phyloP scores from a whole-genome alignment of 768 basidiomycete genomes.

The Gyrodon lividus region DNA sequence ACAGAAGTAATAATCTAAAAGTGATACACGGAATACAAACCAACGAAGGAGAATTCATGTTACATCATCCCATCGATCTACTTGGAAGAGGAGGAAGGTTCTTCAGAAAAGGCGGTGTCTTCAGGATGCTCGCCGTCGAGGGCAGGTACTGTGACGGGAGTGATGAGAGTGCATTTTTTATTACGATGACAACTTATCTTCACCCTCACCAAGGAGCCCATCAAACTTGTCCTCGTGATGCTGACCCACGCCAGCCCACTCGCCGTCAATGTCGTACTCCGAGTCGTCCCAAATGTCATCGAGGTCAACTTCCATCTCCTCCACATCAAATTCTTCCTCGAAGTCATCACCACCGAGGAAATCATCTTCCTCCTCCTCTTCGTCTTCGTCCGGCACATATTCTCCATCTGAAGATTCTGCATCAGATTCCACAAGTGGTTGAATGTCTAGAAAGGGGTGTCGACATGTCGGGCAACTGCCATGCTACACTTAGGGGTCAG shows the following conservation, averaged over 20 bases:
- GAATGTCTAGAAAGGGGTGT: conserved; percentile 54
- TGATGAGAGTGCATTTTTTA: background rate
- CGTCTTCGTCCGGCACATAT: conserved; percentile 56
- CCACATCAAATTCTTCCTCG: conserved; percentile 38
- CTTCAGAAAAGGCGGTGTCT: background rate
- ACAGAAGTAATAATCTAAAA: background rate
- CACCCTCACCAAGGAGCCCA: conserved; percentile 15
- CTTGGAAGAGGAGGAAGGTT: background rate
- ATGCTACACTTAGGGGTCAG: conserved; percentile 42
- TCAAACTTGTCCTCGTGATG: conserved; percentile 19
- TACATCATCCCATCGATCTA: conserved; percentile 2
- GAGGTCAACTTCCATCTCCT: conserved; percentile 38
- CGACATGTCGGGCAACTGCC: conserved; percentile 73
- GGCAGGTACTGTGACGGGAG: background rate
- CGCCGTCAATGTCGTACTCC: conserved; percentile 10
- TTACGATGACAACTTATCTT: background rate
- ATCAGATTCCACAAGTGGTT: conserved; percentile 51
- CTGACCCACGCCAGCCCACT: conserved; percentile 42
- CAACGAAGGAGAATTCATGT: background rate
- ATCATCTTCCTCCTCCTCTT: conserved; percentile 44
- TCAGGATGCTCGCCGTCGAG: background rate
- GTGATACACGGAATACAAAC: conserved; percentile 5
- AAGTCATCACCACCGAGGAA: conserved; percentile 40
- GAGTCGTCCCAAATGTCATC: conserved; percentile 14
- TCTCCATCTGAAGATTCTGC: conserved; percentile 69